Percentiles rank a stretch among this genome's conserved stretches.
Conservation (phyloP, 257 asterid genomes). For the Cynanchum wilfordii region DNA sequence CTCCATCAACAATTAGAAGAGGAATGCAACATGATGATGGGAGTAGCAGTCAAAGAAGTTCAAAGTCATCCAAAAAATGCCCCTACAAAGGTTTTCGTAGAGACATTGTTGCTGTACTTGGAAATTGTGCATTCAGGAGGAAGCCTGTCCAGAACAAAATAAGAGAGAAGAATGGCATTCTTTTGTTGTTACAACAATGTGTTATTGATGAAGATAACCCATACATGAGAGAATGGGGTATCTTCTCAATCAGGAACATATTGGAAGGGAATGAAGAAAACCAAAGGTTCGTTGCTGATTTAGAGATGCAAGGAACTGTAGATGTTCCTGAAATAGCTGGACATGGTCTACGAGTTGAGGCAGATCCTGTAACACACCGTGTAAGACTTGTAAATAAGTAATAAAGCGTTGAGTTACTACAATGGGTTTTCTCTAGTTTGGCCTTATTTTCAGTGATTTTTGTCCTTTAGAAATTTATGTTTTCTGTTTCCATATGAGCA, state of each 20-base stretch:
- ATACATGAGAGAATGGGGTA: constrained; percentile 91
- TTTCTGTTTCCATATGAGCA: too few relatives aligned
- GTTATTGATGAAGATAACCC: constrained; percentile 83
- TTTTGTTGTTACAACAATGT: constrained; percentile 65
- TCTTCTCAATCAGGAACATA: constrained; percentile 63
- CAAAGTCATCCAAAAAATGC: constrained; percentile 33
- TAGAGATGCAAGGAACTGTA: constrained; percentile 63
- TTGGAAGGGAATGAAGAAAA: constrained; percentile 76
- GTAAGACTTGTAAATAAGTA: constrained; percentile 69
- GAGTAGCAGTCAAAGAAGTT: constrained; percentile 19
- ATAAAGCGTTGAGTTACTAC: neutral
- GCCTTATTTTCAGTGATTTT: too few relatives aligned
- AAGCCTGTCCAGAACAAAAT: constrained; percentile 64
- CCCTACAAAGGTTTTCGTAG: constrained; percentile 82
- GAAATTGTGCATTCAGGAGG: constrained; percentile 60
- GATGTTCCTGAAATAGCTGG: constrained; percentile 62
- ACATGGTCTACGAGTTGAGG: constrained; percentile 70
- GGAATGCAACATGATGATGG: constrained; percentile 30
- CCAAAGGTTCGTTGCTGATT: constrained; percentile 41
- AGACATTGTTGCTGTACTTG: constrained; percentile 67
- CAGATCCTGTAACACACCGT: constrained; percentile 60
- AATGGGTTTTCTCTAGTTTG: too few relatives aligned
- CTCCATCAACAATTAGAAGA: constrained; percentile 54
- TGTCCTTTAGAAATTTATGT: too few relatives aligned
- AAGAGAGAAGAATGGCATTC: constrained; percentile 57